Evolutionary conservation across 495 filamentous ascomycete genomes (phyloP), one percentile per base, ranked within the genome.

Genomic region (Penicillium nucicola): DNA sequence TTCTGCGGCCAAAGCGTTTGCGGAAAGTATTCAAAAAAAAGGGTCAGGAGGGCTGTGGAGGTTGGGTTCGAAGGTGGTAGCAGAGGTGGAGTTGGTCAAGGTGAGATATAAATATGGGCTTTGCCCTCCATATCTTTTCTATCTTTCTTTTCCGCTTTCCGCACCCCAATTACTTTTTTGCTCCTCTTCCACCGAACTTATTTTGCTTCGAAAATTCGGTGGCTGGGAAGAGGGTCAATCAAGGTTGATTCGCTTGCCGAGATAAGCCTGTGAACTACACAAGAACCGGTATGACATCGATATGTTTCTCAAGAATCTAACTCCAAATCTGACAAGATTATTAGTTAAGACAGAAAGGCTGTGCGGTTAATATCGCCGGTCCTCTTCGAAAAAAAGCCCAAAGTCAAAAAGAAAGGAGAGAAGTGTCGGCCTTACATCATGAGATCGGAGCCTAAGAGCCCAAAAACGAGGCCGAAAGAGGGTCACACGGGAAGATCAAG

Each of bases 201-300:
- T 50, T 31, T 55, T 41, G 42, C 19, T 28, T 40, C 28, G n/a
- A 42, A 56, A 60, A 60, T 58, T 48, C 43, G 69, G 70, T 68
- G 71, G 71, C 71, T 74, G 71, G 69, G 69, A 42, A 61, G 45
- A 57, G 38, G 52, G 42, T 55, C 36, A 35, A 41, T 53, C 42
- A 47, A 39, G 46, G 52, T 57, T 50, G 37, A 62, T 55, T 64
- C 56, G 54, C 46, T 44, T 19, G 22, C 43, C 31, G 53, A 31
- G 45, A 52, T 38, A 44, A 20, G 41, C 18, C 30, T 35, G 50
- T 35, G 37, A 58, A 56, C 58, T 58, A 58, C 55, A 57, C 20
- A 48, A 34, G 51, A 55, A 51, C 48, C 40, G 42, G 50, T 57
- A 58, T 53, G 53, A 53, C 60, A 53, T 53, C 45, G 11, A 54